Evolutionary conservation across 306 rosid species (phyloP), one percentile per base, ranked within the genome.

Genomic region (Dalbergia cultrata): DNA sequence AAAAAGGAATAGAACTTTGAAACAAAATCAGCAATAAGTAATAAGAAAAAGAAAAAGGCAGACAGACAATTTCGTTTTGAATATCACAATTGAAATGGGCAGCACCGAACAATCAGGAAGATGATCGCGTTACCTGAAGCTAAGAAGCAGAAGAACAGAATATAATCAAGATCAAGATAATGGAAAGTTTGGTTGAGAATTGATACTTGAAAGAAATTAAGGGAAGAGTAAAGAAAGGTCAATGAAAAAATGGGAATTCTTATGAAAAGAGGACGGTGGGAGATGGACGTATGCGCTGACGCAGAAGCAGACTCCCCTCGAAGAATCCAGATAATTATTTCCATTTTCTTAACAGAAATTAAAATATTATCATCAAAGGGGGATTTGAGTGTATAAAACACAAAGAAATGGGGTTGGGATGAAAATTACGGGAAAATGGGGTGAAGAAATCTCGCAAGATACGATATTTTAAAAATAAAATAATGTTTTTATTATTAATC

Each of bases 221-320:
- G 11, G 18, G 17, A 54, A 1, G 3, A 8, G 6, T 14, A n/a
- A 14, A n/a, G 4, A 18, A 43, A 3, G 56, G 56, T 60, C 57
- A 72, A 49, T 35, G 47, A 35, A 49, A 53, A 17, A 18, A 66
- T 66, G 35, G 14, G 58, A 81, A n/a, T 31, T 16, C 11, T 12
- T 60, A 21, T 31, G 4, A 17, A 64, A 18, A 12, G 52, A 7
- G 4, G 52, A 10, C 13, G 22, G 21, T 0, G 35, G 81, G 26
- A 56, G 63, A 33, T 45, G 70, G 58, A 67, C 76, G 85, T 17
- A 56, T 33, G 71, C 70, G 80, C 76, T 67, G 34, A 67, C 79
- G 80, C 80, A 44, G 43, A 5, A 7, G 21, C 49, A 16, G 58
- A 0, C 4, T 33, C 47, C 58, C 7, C 3, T 54, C 31, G 70